A percentile compares a stretch with the other conserved stretches of the same genome.
These are phyloP conservation scores for Saccharum spontaneum DNA, from an alignment of 176 grass and related monocot species.

Conservation along the genomic window DNA sequence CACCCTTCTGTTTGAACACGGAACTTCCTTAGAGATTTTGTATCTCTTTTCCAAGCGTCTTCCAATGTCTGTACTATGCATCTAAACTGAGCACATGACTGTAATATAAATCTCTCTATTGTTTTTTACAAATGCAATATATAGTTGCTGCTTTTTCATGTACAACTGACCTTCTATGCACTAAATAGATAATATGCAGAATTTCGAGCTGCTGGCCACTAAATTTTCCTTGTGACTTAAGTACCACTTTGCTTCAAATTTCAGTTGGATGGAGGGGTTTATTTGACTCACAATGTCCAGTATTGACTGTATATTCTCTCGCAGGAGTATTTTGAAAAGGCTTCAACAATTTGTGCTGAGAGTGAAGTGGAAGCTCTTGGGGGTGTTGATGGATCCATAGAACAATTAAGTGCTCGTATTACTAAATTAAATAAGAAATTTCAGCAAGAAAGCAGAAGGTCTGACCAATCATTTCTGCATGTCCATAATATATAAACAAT, in stretches of 20 bases:
- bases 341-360: constrained; percentile 79
- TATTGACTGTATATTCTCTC: constrained; percentile 15
- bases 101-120: too few species aligned
- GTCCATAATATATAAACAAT: constrained; percentile 1
- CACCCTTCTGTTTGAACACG: too few species aligned
- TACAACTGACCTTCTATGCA: too few species aligned
- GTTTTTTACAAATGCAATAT: too few species aligned
- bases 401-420: constrained; percentile 68
- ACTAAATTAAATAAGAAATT: constrained; percentile 67
- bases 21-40: too few species aligned
- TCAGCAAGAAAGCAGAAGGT: constrained; percentile 89
- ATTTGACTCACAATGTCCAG: constrained; percentile 1
- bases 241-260: not conserved
- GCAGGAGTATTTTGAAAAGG: constrained; percentile 75
- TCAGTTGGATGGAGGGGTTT: not conserved
- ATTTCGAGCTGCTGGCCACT: too few species aligned
- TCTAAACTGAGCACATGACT: too few species aligned
- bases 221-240: too few species aligned
- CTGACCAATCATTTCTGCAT: constrained; percentile 24
- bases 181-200: too few species aligned
- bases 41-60: too few species aligned
- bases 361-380: constrained; percentile 68
- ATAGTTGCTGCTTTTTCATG: too few species aligned
- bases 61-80: too few species aligned
- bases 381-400: constrained; percentile 49